Evolutionary conservation across 2,329 filamentous ascomycete species (phyloP).

Genomic region (Colletotrichum cereale): DNA sequence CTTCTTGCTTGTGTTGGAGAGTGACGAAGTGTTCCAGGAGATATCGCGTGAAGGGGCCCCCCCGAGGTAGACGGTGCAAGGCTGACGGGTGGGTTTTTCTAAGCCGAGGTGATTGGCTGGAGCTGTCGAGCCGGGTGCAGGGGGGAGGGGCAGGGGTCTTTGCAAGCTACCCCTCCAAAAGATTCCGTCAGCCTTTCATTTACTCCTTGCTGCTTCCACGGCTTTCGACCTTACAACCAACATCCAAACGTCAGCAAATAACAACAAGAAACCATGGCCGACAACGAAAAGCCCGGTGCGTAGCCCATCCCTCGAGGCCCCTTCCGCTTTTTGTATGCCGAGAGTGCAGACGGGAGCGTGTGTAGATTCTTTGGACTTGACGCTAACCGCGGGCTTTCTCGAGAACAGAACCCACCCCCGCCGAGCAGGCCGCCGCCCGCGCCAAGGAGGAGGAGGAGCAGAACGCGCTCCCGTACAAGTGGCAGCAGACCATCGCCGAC

Average conservation of each 20-base stretch:
- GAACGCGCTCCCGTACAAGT: constrained; percentile 93
- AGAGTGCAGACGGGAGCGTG: no score
- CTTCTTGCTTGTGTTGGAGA: neutral
- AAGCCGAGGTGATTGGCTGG: constrained; percentile 34
- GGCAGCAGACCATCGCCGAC: constrained; percentile 93
- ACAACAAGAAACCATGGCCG: constrained; percentile 52
- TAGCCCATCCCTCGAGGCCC: neutral
- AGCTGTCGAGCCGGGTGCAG: constrained; percentile 15
- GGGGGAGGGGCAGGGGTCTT: constrained; percentile 10
- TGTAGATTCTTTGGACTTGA: neutral
- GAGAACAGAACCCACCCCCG: constrained; percentile 63
- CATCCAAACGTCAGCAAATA: constrained; percentile 15
- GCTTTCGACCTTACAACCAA: constrained; percentile 35
- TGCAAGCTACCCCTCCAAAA: constrained; percentile 43
- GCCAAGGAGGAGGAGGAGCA: constrained; percentile 89
- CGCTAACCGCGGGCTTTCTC: constrained; percentile 54
- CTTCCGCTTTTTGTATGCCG: neutral
- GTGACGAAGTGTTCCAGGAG: neutral
- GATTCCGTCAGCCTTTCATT: constrained; percentile 36
- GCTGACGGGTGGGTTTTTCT: constrained; percentile 21
- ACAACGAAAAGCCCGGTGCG: constrained; percentile 54
- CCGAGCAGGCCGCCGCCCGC: constrained; percentile 68
- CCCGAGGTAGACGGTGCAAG: constrained; percentile 8
- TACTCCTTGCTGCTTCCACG: constrained; percentile 41
- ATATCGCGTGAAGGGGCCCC: neutral